Conservation (phyloP, 192 early-diverging fungal species). For the Coemansia reversa region DNA sequence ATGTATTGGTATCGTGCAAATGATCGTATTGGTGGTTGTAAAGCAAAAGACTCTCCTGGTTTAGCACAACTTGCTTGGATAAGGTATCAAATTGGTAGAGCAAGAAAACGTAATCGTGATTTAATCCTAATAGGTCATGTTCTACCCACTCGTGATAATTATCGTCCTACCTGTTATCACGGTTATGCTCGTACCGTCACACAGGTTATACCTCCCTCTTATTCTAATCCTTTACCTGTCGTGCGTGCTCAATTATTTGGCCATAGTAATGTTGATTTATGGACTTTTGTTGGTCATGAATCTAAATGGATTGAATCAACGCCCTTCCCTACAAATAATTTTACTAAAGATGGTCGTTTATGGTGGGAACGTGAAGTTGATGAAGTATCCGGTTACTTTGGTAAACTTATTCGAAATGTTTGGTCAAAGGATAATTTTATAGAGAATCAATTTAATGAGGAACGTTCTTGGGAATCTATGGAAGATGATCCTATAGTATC, state of each 20-base stretch:
- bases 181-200: slow-evolving; percentile 55
- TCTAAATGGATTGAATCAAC: slow-evolving; percentile 16
- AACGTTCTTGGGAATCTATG: slow-evolving; percentile 35
- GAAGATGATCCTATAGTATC: slow-evolving; percentile 25
- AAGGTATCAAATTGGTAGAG: slow-evolving; percentile 56
- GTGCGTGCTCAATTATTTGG: slow-evolving; percentile 68
- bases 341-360: slow-evolving; percentile 9
- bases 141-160: slow-evolving; percentile 57
- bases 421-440: slow-evolving; percentile 9
- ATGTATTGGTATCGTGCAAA: slow-evolving; percentile 74
- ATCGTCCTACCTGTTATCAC: slow-evolving; percentile 53
- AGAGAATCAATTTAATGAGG: not conserved
- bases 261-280: slow-evolving; percentile 74
- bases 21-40: slow-evolving; percentile 65
- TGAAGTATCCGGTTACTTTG: slow-evolving; percentile 40
- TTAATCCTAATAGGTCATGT: slow-evolving; percentile 70
- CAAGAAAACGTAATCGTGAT: slow-evolving; percentile 48
- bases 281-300: slow-evolving; percentile 58
- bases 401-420: slow-evolving; percentile 33
- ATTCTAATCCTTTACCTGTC: not conserved
- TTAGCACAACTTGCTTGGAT: slow-evolving; percentile 69
- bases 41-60: slow-evolving; percentile 58
- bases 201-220: slow-evolving; percentile 24
- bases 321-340: not conserved
- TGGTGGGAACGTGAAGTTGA: slow-evolving; percentile 45